Conservation (phyloP, 1,139 yeast genomes). For the Magnusiomyces fungicola region DNA sequence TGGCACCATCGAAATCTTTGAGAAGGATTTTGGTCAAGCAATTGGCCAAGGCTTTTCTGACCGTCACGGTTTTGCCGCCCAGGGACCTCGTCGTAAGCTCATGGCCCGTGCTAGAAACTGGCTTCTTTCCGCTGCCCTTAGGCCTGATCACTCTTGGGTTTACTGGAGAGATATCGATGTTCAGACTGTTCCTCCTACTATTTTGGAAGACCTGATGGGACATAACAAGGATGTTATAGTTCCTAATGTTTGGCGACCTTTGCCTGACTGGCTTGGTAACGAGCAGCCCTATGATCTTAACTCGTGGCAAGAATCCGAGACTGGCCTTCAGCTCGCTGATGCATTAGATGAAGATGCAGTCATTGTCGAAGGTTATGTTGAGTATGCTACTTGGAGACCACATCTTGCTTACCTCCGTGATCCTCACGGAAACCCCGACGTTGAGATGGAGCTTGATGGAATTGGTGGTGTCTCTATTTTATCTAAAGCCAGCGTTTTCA, state of each 20-base stretch:
- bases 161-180: conserved; percentile 75
- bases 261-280: conserved; percentile 83
- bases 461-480: conserved; percentile 87
- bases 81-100: conserved; percentile 63
- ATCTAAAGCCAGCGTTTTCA: conserved; percentile 71
- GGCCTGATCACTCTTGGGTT: conserved; percentile 71
- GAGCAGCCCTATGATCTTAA: conserved; percentile 88
- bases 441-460: conserved; percentile 82
- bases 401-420: conserved; percentile 83
- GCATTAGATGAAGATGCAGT: conserved; percentile 79
- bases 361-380: conserved; percentile 87
- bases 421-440: conserved; percentile 79
- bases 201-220: conserved; percentile 58
- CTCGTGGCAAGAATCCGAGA: conserved; percentile 86
- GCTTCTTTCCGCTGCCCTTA: conserved; percentile 53
- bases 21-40: conserved; percentile 61
- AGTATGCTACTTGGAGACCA: conserved; percentile 89
- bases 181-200: conserved; percentile 53
- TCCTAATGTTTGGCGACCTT: conserved; percentile 88
- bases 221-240: conserved; percentile 63
- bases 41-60: conserved; percentile 80
- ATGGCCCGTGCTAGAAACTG: conserved; percentile 73
- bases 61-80: conserved; percentile 67
- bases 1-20: conserved; percentile 50
- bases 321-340: conserved; percentile 72